Evolutionary conservation across 2,329 filamentous ascomycete species (phyloP).

Genomic region (Aureobasidium melanogenum): DNA sequence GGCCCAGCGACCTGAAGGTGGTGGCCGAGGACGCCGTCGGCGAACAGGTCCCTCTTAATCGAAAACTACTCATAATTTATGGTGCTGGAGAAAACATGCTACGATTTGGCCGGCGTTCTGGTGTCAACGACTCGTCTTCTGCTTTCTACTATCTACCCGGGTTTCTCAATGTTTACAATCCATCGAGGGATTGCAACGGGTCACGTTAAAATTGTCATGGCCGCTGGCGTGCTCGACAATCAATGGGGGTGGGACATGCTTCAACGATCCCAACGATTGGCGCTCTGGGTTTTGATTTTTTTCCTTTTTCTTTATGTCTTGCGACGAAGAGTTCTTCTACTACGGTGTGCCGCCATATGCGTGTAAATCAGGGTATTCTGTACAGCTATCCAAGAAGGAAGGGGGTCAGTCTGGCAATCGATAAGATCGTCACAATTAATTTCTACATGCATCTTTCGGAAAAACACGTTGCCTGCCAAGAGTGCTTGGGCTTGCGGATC

Average conservation of each 20-base stretch:
- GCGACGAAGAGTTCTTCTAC: too few species aligned
- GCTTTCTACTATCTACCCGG: background rate
- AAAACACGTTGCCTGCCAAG: background rate
- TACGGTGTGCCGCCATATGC: too few species aligned
- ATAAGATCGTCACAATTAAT: background rate
- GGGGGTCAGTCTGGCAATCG: background rate
- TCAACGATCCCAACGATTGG: background rate
- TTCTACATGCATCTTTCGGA: background rate
- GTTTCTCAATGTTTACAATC: slow-evolving; percentile 16
- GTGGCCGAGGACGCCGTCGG: slow-evolving; percentile 68
- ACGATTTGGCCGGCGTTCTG: background rate
- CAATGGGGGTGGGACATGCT: background rate
- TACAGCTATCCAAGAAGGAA: background rate
- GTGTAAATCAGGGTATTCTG: too few species aligned
- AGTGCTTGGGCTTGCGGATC: background rate
- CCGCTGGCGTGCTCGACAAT: slow-evolving; percentile 3
- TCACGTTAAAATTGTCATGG: background rate
- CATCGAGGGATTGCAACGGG: background rate
- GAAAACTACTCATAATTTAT: background rate
- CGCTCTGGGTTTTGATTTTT: background rate
- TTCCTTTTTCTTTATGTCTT: background rate
- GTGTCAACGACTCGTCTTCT: background rate
- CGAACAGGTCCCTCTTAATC: slow-evolving; percentile 36
- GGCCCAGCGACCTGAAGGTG: slow-evolving; percentile 75
- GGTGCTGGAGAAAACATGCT: background rate